phyloP scores from a whole-genome alignment of 2,329 filamentous ascomycete genomes.

The Bretziella fagacearum region DNA sequence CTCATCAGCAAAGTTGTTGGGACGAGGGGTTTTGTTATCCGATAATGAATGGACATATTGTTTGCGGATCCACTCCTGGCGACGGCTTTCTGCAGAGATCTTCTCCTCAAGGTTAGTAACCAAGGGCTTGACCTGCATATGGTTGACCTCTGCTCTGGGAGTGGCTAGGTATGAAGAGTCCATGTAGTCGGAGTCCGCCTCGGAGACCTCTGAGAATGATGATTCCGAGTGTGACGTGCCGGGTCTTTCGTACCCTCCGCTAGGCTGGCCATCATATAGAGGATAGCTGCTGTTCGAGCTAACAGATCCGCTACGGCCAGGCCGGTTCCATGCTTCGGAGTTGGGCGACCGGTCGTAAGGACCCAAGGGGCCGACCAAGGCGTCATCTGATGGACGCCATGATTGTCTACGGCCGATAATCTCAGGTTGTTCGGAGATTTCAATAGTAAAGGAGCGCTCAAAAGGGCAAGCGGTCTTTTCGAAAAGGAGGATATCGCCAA shows the following conservation, averaged over 20 bases:
- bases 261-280: constrained; percentile 1
- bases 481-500: constrained; percentile 61
- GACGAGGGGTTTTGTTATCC: not conserved
- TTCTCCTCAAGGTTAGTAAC: constrained; percentile 12
- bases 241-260: constrained; percentile 7
- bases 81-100: constrained; percentile 11
- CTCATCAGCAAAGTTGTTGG: constrained; percentile 10
- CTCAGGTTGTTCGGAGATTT: constrained; percentile 48
- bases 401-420: not conserved
- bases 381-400: constrained; percentile 7
- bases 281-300: constrained; percentile 6
- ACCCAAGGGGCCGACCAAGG: constrained; percentile 12
- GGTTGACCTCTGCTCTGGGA: constrained; percentile 3
- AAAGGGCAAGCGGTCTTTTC: constrained; percentile 84
- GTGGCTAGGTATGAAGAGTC: constrained; percentile 12
- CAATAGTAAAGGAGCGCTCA: constrained; percentile 55
- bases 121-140: constrained; percentile 9
- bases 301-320: constrained; percentile 4
- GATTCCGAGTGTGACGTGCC: constrained; percentile 14
- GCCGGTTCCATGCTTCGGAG: not conserved
- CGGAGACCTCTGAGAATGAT: constrained; percentile 11
- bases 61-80: constrained; percentile 14
- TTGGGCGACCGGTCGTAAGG: constrained; percentile 13
- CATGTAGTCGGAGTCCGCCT: constrained; percentile 12
- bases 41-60: constrained; percentile 14